Percentiles rank a stretch among this genome's conserved stretches.
These are phyloP conservation scores for Kazachstania viticola DNA, from an alignment of 805 yeast species.

Conservation along the genomic window DNA sequence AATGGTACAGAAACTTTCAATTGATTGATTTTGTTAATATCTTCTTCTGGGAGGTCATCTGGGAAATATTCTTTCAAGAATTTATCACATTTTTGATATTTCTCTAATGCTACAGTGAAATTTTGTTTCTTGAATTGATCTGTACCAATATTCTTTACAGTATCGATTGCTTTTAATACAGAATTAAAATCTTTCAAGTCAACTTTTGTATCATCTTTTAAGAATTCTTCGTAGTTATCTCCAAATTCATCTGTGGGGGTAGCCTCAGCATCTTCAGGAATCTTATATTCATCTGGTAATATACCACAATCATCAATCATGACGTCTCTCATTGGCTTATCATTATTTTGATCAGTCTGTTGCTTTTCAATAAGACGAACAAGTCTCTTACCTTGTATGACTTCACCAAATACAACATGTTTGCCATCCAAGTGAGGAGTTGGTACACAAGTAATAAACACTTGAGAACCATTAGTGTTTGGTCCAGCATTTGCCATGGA, in stretches of 20 bases:
- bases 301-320: constrained; percentile 71
- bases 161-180: constrained; percentile 53
- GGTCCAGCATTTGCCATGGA: constrained; percentile 98
- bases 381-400: constrained; percentile 68
- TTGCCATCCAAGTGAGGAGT: constrained; percentile 93
- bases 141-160: constrained; percentile 71
- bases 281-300: constrained; percentile 46
- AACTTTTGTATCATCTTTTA: constrained; percentile 63
- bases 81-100: constrained; percentile 61
- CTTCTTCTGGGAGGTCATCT: constrained; percentile 36
- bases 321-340: constrained; percentile 63
- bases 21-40: constrained; percentile 36
- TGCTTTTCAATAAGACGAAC: constrained; percentile 68
- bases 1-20: constrained; percentile 54
- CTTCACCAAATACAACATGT: constrained; percentile 93
- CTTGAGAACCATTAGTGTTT: constrained; percentile 91
- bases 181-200: constrained; percentile 48
- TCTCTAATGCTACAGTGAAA: constrained; percentile 42
- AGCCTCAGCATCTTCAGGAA: constrained; percentile 32
- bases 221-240: constrained; percentile 63
- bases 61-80: constrained; percentile 69
- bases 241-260: constrained; percentile 70
- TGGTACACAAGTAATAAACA: constrained; percentile 82
- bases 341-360: constrained; percentile 50
- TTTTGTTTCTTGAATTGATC: constrained; percentile 57